Evolutionary conservation across 352 stramenopile species (phyloP), one percentile per base, ranked within the genome.

Genomic region (Globisporangium splendens): DNA sequence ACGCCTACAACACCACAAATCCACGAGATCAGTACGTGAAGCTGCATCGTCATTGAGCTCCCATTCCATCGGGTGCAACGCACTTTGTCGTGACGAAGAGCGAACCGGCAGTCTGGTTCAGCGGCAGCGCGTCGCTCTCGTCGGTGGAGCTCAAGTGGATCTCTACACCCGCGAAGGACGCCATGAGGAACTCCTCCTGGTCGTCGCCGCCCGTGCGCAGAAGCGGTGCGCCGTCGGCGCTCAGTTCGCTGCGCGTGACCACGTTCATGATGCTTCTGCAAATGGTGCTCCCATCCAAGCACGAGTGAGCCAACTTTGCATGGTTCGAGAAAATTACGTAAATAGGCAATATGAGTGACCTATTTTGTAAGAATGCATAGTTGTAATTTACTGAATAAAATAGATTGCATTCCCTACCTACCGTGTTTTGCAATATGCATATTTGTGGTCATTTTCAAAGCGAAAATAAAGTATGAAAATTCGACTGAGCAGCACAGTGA

Each of bases 141-240:
- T 43, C 46, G 13, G 49, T 13, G 2, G 54, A 33, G 59, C 51
- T 63, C 44, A 73, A 60, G 47, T 88, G 56, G 5, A 90, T 64
- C 63, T 79, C 61, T 24, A 90, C 68, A 38, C 53, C 28, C 12
- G 12, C 6, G 38, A 90, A 90, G 14, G 71, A 73, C 21, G 71
- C 68, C n/a, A 90, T 61, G 33, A 90, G 66, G 15, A 87, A 83
- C 59, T 88, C 77, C 50, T 86, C 75, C 20, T 88, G 73, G 38
- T 86, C 69, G 33, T 69, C 69, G 1, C 55, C 57, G 24, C 60
- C 71, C 15, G 73, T 79, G 59, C 73, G 80, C 62, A 90, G 59
- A 61, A 84, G 64, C 61, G 80, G 80, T 62, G 70, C 70, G 41
- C 74, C 66, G 51, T 85, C 68, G 21, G 24, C 59, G 15, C 62